Evolutionary conservation across 2,329 filamentous ascomycete species (phyloP), one percentile per base, ranked within the genome.

Genomic region (Colletotrichum salicis): DNA sequence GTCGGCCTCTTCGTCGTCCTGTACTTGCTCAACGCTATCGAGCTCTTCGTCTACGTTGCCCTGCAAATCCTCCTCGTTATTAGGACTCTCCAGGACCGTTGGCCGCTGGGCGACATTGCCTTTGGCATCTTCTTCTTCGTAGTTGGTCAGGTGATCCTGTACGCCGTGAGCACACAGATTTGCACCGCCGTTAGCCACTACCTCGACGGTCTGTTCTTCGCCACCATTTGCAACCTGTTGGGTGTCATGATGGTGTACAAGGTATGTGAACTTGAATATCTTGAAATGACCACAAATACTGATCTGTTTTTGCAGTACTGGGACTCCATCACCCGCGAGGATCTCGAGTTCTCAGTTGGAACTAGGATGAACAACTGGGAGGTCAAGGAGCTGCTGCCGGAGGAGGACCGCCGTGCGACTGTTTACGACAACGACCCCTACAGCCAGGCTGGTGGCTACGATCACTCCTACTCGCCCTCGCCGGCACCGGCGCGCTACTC

Each of bases 221-320:
- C 95, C 5, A 98, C 96, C 0, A 91, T 96, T 67, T 96, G 95
- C 86, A 99, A 99, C 80, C 84, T 99, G 56, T 86, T 99, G 55
- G 94, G 92, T 13, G 96, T 99, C 73, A 99, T 99, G 96, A 99
- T 98, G 96, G 92, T 99, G 48, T 99, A 99, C 89, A 99, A 99
- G 92, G 94, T 88, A 83, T 64, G 83, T 77, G 24, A 45, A 33
- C 22, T 48, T 67, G 19, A 33, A 22, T 4, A 29, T 41, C n/a
- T 61, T 52, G 41, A 52, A 55, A n/a, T 35, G 8, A 4, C 12
- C 4, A 10, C 10, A 75, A 72, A 75, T 48, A 62, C 55, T 72
- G 24, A 62, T 56, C 13, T n/a, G 5, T 5, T 8, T 22, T 8
- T 33, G 15, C 76, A 96, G 95, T 99, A 97, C 86, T 99, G 96